Conservation (phyloP, 2,329 filamentous ascomycete genomes). For the Pestalotiopsis sp. region DNA sequence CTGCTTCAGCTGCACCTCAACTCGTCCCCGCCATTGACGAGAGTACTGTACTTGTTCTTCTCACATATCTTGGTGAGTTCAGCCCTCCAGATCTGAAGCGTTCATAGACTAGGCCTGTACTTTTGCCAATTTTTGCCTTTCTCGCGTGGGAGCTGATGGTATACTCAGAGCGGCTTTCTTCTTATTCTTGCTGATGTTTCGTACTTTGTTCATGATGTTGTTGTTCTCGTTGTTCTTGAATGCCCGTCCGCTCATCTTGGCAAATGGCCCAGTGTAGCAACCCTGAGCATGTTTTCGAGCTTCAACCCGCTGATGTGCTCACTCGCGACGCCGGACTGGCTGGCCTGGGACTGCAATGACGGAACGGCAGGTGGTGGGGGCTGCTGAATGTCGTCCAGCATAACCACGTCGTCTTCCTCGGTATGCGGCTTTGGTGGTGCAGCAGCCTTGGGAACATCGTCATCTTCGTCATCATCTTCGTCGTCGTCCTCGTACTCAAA, state of each 20-base stretch:
- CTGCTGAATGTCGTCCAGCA: slow-evolving; percentile 29
- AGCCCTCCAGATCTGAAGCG: not conserved
- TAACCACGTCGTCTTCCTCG: slow-evolving; percentile 31
- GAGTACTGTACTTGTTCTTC: not conserved
- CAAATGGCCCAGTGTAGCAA: slow-evolving; percentile 24
- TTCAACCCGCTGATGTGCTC: slow-evolving; percentile 26
- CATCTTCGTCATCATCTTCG: slow-evolving; percentile 55
- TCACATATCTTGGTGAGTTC: not conserved
- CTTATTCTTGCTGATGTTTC: not conserved
- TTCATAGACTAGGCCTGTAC: not conserved
- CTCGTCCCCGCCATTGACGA: not conserved
- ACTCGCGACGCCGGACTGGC: slow-evolving; percentile 18
- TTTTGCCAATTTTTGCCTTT: not conserved
- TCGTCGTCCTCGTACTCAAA: slow-evolving; percentile 61
- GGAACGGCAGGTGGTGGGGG: slow-evolving; percentile 29
- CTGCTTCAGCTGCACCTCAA: not conserved
- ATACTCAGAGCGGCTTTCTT: not conserved
- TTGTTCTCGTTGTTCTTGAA: not conserved
- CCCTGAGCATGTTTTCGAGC: slow-evolving; percentile 28
- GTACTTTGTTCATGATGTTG: not conserved
- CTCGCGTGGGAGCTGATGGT: not conserved
- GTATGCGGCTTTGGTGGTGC: slow-evolving; percentile 12
- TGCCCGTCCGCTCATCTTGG: not conserved
- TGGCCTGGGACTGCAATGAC: slow-evolving; percentile 26
- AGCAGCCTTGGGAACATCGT: slow-evolving; percentile 38